These are phyloP conservation scores for Cutaneotrichosporon mucoides DNA, from an alignment of 1,284 basidiomycete species.

Conservation along the genomic window DNA sequence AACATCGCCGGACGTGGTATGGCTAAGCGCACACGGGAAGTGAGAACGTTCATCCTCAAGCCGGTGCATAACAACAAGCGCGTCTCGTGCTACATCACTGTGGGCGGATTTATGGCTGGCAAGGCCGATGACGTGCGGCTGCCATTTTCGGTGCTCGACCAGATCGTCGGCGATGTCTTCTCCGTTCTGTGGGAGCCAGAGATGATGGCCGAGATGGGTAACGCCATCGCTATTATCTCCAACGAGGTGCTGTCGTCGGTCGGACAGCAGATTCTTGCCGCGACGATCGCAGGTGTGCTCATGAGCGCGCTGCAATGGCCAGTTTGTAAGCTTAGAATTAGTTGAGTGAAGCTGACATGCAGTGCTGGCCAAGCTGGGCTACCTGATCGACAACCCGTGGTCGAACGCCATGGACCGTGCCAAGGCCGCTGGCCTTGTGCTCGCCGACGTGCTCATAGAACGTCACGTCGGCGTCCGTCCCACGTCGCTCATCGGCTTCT, in stretches of 20 bases:
- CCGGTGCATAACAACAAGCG: conserved; percentile 94
- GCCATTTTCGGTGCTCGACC: conserved; percentile 88
- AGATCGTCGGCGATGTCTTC: conserved; percentile 90
- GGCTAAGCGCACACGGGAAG: conserved; percentile 78
- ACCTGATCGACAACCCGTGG: conserved; percentile 96
- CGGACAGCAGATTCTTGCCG: conserved; percentile 80
- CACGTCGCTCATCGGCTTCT: conserved; percentile 89
- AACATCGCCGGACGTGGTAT: conserved; percentile 84
- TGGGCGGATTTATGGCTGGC: conserved; percentile 90
- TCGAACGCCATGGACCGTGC: conserved; percentile 89
- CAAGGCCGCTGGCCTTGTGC: conserved; percentile 74
- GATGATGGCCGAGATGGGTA: conserved; percentile 91
- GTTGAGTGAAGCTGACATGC: conserved; percentile 14
- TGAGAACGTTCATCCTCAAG: conserved; percentile 80
- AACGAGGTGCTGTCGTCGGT: conserved; percentile 82
- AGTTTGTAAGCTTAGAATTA: conserved; percentile 58
- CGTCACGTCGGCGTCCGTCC: conserved; percentile 91
- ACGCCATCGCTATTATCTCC: conserved; percentile 81
- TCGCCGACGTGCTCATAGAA: conserved; percentile 82
- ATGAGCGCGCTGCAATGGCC: conserved; percentile 94
- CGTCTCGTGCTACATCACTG: conserved; percentile 84
- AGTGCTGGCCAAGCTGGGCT: conserved; percentile 92
- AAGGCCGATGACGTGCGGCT: conserved; percentile 80
- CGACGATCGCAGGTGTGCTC: conserved; percentile 82
- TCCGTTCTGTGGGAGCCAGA: conserved; percentile 94